Percentiles rank a stretch among this genome's conserved stretches.
These are phyloP conservation scores for Begonia peltatifolia DNA, from an alignment of 306 rosid species.

Conservation along the genomic window DNA sequence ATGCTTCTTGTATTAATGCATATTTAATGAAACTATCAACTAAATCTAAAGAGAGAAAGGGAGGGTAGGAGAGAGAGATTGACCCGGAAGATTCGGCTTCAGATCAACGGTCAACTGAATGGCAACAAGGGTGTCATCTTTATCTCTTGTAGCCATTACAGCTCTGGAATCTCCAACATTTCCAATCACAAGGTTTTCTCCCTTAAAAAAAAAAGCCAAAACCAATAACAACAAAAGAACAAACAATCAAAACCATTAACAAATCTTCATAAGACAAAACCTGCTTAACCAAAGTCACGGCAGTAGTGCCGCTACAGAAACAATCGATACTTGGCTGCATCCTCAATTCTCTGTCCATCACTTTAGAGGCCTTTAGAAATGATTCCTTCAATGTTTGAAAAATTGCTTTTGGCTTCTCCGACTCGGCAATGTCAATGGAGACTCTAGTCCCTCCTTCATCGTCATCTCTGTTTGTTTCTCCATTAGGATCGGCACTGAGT, in stretches of 20 bases:
- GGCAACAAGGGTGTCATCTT: conserved; percentile 45
- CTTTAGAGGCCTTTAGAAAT: conserved; percentile 69
- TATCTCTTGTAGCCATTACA: conserved; percentile 74
- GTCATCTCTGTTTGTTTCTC: conserved; percentile 61
- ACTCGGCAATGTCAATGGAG: conserved; percentile 46
- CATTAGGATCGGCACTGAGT: conserved; percentile 37
- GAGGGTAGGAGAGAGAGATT: background rate
- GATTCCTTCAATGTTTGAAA: conserved; percentile 70
- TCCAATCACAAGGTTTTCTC: conserved; percentile 68
- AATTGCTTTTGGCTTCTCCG: conserved; percentile 55
- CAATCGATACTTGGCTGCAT: conserved; percentile 56
- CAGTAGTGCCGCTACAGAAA: conserved; percentile 97
- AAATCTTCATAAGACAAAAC: conserved; percentile 21
- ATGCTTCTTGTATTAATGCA: no score
- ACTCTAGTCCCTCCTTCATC: conserved; percentile 57
- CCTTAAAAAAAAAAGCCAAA: conserved; percentile 37
- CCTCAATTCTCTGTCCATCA: conserved; percentile 87
- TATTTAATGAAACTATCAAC: no score
- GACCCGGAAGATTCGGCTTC: conserved; percentile 97
- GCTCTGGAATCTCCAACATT: conserved; percentile 98
- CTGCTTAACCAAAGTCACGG: conserved; percentile 88
- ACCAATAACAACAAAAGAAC: conserved; percentile 15
- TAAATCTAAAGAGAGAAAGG: background rate
- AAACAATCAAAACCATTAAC: conserved; percentile 5
- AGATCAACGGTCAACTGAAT: conserved; percentile 96